These are phyloP conservation scores for Theobroma grandiflorum DNA, from an alignment of 441 rosid species.

Conservation along the genomic window DNA sequence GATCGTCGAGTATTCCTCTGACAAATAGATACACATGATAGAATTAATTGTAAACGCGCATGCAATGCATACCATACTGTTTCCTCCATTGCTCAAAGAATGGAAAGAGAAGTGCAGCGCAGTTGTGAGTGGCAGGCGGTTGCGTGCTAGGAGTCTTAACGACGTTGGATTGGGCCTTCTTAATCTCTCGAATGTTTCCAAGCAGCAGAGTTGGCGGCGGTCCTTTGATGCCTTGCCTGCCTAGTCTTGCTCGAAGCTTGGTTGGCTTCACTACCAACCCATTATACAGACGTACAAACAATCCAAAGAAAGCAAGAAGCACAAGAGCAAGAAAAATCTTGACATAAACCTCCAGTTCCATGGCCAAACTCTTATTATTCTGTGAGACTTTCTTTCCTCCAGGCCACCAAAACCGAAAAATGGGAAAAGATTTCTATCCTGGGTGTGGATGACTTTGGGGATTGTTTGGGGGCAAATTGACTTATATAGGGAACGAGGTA, in stretches of 20 bases:
- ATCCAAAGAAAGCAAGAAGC: slow-evolving; percentile 29
- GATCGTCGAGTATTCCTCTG: not conserved
- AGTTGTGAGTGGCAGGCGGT: slow-evolving; percentile 39
- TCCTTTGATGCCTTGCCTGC: slow-evolving; percentile 51
- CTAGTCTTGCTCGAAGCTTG: slow-evolving; percentile 39
- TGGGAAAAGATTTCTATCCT: not conserved
- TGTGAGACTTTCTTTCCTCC: not conserved
- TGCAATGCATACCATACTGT: slow-evolving; percentile 40
- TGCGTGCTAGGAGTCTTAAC: slow-evolving; percentile 12
- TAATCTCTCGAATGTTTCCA: slow-evolving; percentile 53
- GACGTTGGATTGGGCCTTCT: slow-evolving; percentile 26
- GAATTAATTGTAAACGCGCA: not conserved
- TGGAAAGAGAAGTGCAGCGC: slow-evolving; percentile 47
- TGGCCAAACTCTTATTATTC: not conserved
- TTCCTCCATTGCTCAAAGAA: slow-evolving; percentile 54
- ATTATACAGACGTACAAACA: slow-evolving; percentile 20
- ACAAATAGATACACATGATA: not conserved
- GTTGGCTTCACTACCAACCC: slow-evolving; percentile 37
- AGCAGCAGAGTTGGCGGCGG: slow-evolving; percentile 44
- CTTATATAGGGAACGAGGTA: slow-evolving; percentile 1
- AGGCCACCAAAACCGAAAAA: not conserved
- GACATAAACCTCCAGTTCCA: not conserved
- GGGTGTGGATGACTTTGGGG: not conserved
- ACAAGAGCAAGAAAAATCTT: slow-evolving; percentile 17
- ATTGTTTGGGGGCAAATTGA: not conserved